These are phyloP conservation scores for Metschnikowia kunwiensis DNA, from an alignment of 805 yeast species.

Conservation along the genomic window DNA sequence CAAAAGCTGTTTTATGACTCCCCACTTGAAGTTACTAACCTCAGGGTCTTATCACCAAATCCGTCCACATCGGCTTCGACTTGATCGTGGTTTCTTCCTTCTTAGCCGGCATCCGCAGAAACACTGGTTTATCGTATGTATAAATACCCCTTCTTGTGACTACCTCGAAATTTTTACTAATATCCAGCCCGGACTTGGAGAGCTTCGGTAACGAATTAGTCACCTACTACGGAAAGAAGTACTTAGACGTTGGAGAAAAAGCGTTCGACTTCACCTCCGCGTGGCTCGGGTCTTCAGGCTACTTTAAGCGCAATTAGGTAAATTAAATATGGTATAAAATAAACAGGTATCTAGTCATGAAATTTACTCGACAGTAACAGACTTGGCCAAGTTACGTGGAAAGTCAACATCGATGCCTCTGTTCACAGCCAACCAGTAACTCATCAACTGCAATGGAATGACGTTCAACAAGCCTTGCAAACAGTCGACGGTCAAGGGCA, in stretches of 20 bases:
- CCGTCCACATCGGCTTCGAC: conserved; percentile 57
- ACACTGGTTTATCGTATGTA: conserved; percentile 55
- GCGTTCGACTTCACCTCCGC: conserved; percentile 70
- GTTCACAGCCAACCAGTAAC: conserved; percentile 94
- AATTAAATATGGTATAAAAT: conserved; percentile 8
- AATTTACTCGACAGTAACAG: conserved; percentile 87
- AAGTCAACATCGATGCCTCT: conserved; percentile 97
- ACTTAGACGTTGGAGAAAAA: conserved; percentile 83
- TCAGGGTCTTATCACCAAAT: conserved; percentile 33
- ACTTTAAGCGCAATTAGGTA: conserved; percentile 58
- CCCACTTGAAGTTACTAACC: too few species aligned
- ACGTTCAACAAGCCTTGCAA: conserved; percentile 94
- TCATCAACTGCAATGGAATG: conserved; percentile 90
- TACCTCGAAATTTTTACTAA: conserved; percentile 15
- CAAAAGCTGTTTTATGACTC: too few species aligned
- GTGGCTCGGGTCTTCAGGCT: conserved; percentile 65
- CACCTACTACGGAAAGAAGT: conserved; percentile 55
- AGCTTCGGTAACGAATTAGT: conserved; percentile 42
- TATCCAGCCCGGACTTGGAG: conserved; percentile 45
- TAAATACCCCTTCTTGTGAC: too few species aligned
- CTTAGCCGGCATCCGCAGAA: conserved; percentile 53
- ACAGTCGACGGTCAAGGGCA: conserved; percentile 95
- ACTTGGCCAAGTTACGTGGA: conserved; percentile 97
- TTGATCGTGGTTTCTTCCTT: conserved; percentile 57
- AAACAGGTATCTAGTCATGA: conserved; percentile 3